Percentiles rank a stretch among this genome's conserved stretches.
These are phyloP conservation scores for Termitomyces titanicus DNA, from an alignment of 768 basidiomycete genomes.

Conservation along the genomic window DNA sequence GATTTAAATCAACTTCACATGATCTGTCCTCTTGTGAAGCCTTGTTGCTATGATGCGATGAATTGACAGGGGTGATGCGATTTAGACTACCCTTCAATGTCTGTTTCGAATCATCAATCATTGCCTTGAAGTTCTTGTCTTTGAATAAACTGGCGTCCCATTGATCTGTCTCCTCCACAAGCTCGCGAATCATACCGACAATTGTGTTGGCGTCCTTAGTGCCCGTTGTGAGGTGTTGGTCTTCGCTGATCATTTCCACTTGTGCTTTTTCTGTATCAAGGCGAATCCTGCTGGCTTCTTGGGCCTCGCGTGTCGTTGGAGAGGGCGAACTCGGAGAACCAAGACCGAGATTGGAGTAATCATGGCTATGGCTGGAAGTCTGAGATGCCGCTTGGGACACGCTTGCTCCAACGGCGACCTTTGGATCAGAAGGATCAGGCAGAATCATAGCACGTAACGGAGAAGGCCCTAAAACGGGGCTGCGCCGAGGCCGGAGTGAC, in stretches of 20 bases:
- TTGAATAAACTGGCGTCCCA: slow-evolving; percentile 50
- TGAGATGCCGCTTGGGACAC: not conserved
- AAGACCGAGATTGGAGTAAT: slow-evolving; percentile 16
- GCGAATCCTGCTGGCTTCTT: not conserved
- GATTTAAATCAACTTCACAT: slow-evolving; percentile 18
- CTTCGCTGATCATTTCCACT: not conserved
- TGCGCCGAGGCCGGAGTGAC: slow-evolving; percentile 27
- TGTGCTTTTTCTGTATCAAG: not conserved
- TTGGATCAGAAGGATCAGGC: slow-evolving; percentile 25
- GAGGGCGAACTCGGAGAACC: slow-evolving; percentile 11
- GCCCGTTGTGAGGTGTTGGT: slow-evolving; percentile 1
- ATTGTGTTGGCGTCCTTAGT: slow-evolving; percentile 28
- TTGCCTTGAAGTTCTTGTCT: slow-evolving; percentile 42
- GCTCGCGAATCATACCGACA: slow-evolving; percentile 41
- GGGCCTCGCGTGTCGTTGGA: not conserved
- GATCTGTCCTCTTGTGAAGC: slow-evolving; percentile 9
- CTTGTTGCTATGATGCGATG: not conserved
- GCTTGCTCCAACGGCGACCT: slow-evolving; percentile 6
- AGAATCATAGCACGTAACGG: slow-evolving; percentile 43
- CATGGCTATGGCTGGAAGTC: not conserved
- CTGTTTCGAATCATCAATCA: slow-evolving; percentile 33
- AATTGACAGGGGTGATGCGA: no score
- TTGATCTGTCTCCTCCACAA: slow-evolving; percentile 45
- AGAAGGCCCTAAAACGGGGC: slow-evolving; percentile 41
- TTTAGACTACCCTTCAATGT: not conserved